These are phyloP conservation scores for Dianthus caryophyllus DNA, from an alignment of 148 eudicot species.

Conservation along the genomic window DNA sequence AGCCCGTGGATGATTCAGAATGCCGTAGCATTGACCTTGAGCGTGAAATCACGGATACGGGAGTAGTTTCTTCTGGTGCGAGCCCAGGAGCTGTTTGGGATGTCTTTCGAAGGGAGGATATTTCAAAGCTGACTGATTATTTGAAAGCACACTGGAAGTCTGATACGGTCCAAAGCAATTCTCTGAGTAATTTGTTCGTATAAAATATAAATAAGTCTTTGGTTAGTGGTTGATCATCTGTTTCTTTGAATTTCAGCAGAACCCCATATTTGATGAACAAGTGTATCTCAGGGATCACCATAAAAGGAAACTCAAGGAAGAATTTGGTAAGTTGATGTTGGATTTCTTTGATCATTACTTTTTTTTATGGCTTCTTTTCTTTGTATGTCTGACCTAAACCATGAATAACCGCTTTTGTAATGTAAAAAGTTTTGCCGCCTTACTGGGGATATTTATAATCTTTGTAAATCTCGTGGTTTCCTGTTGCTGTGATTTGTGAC, in stretches of 20 bases:
- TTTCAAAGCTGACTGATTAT: slow-evolving; percentile 65
- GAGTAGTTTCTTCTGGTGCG: slow-evolving; percentile 21
- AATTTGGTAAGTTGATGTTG: slow-evolving; percentile 54
- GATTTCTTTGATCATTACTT: not conserved
- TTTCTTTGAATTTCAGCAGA: slow-evolving; percentile 43
- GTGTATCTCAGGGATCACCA: slow-evolving; percentile 60
- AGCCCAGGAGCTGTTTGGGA: slow-evolving; percentile 80
- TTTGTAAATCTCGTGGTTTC: not conserved
- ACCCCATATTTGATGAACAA: slow-evolving; percentile 47
- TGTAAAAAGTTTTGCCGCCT: not conserved
- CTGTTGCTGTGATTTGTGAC: slow-evolving; percentile 8
- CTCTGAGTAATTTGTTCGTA: slow-evolving; percentile 36
- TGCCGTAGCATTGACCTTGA: slow-evolving; percentile 30
- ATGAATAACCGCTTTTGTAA: not conserved
- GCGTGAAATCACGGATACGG: slow-evolving; percentile 29
- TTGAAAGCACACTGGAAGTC: slow-evolving; percentile 39
- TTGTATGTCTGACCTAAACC: not conserved
- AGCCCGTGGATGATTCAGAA: slow-evolving; percentile 32
- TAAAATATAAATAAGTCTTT: slow-evolving; percentile 6
- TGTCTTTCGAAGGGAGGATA: slow-evolving; percentile 80
- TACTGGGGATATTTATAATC: not conserved
- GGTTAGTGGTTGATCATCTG: slow-evolving; percentile 18
- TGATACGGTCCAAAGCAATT: slow-evolving; percentile 26
- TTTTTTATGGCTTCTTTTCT: slow-evolving; percentile 14
- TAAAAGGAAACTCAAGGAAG: slow-evolving; percentile 69